Percentiles rank a stretch among this genome's conserved stretches.
Conservation (phyloP, 139 green algal species). For the Micractinium conductrix region DNA sequence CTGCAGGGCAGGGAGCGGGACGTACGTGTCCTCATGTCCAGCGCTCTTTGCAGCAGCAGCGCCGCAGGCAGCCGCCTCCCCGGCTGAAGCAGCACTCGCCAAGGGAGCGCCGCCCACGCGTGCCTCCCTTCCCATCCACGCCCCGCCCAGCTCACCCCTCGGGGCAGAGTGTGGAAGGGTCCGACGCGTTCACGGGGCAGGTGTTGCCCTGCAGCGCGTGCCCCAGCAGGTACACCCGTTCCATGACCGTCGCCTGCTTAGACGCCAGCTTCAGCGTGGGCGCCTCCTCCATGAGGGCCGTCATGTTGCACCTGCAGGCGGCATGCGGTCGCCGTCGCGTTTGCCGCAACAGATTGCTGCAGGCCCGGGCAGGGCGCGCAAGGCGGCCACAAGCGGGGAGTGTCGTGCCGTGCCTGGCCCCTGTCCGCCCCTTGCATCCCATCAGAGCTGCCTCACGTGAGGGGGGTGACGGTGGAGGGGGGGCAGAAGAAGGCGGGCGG, state of each 20-base stretch:
- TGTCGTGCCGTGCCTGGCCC: no score
- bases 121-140: no score
- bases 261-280: constrained; percentile 30
- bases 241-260: constrained; percentile 24
- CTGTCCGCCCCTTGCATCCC: no score
- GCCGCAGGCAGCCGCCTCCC: no score
- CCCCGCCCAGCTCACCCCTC: constrained; percentile 43
- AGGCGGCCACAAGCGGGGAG: no score
- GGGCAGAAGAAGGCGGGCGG: constrained; percentile 51
- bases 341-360: no score
- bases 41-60: background rate
- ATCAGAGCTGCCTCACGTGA: no score
- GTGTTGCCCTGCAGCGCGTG: constrained; percentile 50
- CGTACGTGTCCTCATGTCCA: no score
- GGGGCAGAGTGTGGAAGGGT: constrained; percentile 17
- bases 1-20: constrained; percentile 11
- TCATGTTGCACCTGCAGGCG: constrained; percentile 56
- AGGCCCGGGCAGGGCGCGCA: no score
- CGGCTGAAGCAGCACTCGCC: no score
- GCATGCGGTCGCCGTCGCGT: no score
- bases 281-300: background rate
- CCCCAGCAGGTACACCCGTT: constrained; percentile 45
- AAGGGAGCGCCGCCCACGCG: no score
- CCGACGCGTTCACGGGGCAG: constrained; percentile 46
- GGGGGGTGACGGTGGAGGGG: constrained; percentile 26